Percentiles rank a stretch among this genome's conserved stretches.
These are phyloP conservation scores for Haplosporangium gracile DNA, from an alignment of 192 early-diverging fungal species.

Conservation along the genomic window DNA sequence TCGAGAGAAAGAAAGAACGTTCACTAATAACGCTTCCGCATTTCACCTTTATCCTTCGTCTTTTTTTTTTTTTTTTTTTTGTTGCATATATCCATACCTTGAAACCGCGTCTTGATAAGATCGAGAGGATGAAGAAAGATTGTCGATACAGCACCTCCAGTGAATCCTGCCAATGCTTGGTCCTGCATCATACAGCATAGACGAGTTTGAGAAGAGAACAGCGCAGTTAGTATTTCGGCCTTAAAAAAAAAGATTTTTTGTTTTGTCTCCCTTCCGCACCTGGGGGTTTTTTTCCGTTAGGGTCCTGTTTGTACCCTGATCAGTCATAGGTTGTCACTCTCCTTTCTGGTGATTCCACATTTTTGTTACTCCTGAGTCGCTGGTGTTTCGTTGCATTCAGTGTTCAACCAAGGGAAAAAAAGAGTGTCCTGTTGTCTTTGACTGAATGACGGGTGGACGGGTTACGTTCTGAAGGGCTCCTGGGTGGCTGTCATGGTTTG, in stretches of 20 bases:
- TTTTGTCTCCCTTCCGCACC: background rate
- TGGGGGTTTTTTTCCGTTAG: background rate
- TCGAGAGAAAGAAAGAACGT: background rate
- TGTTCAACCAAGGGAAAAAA: background rate
- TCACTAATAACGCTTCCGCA: background rate
- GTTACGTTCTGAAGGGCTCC: background rate
- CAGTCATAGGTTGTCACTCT: background rate
- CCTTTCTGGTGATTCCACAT: background rate
- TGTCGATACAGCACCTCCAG: slow-evolving; percentile 88
- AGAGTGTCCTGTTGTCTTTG: background rate
- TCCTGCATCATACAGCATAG: slow-evolving; percentile 61
- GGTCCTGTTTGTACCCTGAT: background rate
- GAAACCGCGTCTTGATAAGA: slow-evolving; percentile 91
- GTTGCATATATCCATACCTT: slow-evolving; percentile 64
- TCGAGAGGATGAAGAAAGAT: slow-evolving; percentile 92
- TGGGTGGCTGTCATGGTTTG: background rate
- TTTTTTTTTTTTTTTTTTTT: background rate
- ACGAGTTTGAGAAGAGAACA: background rate
- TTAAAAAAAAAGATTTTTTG: background rate
- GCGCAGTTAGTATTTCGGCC: background rate
- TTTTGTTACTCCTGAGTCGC: no score
- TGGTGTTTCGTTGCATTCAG: background rate
- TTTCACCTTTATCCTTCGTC: no score
- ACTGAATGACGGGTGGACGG: background rate
- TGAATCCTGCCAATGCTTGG: slow-evolving; percentile 91